These are phyloP conservation scores for Rhodotorula graminis DNA, from an alignment of 768 basidiomycete species.

Conservation along the genomic window DNA sequence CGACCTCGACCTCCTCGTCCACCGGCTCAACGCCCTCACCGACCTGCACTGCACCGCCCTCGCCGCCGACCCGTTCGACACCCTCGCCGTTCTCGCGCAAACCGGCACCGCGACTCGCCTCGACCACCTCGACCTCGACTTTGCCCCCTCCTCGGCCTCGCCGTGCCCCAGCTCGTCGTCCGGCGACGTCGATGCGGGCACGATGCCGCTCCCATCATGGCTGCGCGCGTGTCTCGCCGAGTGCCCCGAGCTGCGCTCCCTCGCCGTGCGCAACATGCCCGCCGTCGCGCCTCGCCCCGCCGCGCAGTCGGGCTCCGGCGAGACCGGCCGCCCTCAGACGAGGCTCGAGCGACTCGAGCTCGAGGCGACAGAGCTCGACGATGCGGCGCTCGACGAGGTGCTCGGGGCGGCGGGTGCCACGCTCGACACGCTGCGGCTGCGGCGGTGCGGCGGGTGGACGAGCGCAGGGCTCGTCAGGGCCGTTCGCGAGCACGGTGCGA, in stretches of 20 bases:
- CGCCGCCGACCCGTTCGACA: not conserved
- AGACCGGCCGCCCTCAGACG: rapidly evolving
- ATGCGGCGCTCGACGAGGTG: not conserved
- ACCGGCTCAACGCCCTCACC: not conserved
- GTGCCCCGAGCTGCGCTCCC: not conserved
- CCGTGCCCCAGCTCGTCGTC: not conserved
- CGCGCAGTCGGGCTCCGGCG: no score
- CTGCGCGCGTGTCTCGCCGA: not conserved
- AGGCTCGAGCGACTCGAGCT: not conserved
- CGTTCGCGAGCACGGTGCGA: not conserved
- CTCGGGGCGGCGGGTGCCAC: not conserved
- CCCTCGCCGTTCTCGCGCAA: not conserved
- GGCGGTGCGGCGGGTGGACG: not conserved
- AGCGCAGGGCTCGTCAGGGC: not conserved
- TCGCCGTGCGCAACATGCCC: not conserved
- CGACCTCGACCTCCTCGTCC: not conserved
- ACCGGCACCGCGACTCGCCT: not conserved
- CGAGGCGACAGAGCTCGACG: not conserved
- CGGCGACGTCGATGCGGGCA: no score
- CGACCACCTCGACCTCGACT: not conserved
- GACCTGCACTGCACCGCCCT: not conserved
- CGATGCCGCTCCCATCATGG: no score
- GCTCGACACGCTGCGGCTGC: not conserved
- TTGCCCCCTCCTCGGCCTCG: not conserved
- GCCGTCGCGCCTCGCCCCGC: no score